Conservation (phyloP, 345 rosid species). For the Reutealis trisperma region DNA sequence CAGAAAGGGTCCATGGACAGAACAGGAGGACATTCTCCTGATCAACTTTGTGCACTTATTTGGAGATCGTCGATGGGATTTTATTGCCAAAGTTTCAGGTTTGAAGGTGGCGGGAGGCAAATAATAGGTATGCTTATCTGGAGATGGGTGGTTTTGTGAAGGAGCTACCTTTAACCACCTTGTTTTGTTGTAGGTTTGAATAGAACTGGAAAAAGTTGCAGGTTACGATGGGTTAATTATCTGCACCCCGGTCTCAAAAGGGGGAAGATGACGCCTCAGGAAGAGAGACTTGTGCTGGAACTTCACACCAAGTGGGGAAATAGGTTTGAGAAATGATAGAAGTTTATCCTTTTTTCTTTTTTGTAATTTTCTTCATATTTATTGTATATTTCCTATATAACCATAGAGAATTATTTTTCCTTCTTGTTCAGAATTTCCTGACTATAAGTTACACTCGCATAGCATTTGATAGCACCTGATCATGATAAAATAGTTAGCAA, state of each 20-base stretch:
- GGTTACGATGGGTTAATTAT: slow-evolving; percentile 98
- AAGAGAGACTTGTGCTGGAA: slow-evolving; percentile 87
- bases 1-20: slow-evolving; percentile 98
- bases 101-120: slow-evolving; percentile 99
- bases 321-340: slow-evolving; percentile 53
- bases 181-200: slow-evolving; percentile 92
- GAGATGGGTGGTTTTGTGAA: slow-evolving; percentile 50
- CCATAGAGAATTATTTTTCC: neutral
- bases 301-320: slow-evolving; percentile 97
- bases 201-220: slow-evolving; percentile 99
- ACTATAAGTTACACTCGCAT: neutral
- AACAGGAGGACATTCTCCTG: slow-evolving; percentile 83
- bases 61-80: slow-evolving; percentile 99
- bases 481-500: too few species aligned
- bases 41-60: slow-evolving; percentile 82
- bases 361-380: neutral
- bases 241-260: slow-evolving; percentile 94
- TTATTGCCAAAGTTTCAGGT: slow-evolving; percentile 99
- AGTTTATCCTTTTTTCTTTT: neutral
- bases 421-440: neutral
- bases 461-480: neutral
- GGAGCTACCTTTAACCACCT: slow-evolving; percentile 56
- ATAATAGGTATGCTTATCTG: slow-evolving; percentile 67
- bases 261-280: slow-evolving; percentile 95
- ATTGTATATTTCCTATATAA: neutral